phyloP scores from a whole-genome alignment of 257 asterid species.

The Forsythia viridissima region DNA sequence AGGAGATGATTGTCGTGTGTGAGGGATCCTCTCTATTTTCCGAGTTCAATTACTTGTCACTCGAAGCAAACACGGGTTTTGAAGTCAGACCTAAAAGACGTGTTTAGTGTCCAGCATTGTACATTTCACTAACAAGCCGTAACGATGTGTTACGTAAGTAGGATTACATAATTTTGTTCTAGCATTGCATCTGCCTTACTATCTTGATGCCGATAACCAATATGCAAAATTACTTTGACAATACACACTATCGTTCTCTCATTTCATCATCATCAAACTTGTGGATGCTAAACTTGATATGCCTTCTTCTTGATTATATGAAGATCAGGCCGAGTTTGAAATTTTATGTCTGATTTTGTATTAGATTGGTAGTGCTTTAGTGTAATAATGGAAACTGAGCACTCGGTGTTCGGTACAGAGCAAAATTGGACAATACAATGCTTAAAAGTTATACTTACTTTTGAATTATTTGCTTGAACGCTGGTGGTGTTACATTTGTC shows the following conservation, averaged over 20 bases:
- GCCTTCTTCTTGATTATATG: not conserved
- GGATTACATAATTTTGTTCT: not conserved
- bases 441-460: no score
- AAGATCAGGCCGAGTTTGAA: not conserved
- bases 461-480: no score
- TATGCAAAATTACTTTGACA: not conserved
- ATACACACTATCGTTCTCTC: not conserved
- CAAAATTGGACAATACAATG: not conserved
- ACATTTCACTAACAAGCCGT: not conserved
- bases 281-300: not conserved
- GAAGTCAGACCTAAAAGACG: not conserved
- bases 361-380: not conserved
- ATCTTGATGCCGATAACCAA: not conserved
- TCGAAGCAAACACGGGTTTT: not conserved
- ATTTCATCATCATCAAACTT: not conserved
- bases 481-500: no score
- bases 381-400: not conserved
- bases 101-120: no score
- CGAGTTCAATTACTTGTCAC: not conserved
- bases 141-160: not conserved
- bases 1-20: constrained; percentile 22
- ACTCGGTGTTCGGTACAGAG: no score
- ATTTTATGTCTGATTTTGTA: not conserved
- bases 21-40: constrained; percentile 2
- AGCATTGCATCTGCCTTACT: no score